Conservation (phyloP, 2,329 filamentous ascomycete species). For the Bipolaris cookei region DNA sequence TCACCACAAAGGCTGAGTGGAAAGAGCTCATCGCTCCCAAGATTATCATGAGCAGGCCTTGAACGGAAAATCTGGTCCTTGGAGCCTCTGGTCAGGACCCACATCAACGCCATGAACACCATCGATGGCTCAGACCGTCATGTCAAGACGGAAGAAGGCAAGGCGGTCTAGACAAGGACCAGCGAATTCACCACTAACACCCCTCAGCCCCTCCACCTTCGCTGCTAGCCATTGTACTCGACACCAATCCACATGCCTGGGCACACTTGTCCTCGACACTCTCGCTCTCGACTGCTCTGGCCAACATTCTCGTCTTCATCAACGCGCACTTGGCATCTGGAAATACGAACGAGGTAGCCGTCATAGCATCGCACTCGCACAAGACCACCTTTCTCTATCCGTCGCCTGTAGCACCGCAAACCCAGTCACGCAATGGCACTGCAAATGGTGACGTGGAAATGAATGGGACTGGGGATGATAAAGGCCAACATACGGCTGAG, state of each 20-base stretch:
- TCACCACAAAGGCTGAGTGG: background rate
- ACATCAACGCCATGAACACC: constrained; percentile 61
- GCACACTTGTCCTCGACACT: constrained; percentile 75
- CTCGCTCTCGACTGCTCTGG: constrained; percentile 81
- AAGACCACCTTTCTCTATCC: constrained; percentile 92
- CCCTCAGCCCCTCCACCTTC: constrained; percentile 69
- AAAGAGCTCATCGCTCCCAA: background rate
- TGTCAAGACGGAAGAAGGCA: constrained; percentile 47
- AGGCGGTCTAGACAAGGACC: background rate
- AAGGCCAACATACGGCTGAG: constrained; percentile 40
- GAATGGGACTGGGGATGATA: constrained; percentile 31
- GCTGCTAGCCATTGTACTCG: constrained; percentile 86
- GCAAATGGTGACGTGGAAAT: constrained; percentile 37
- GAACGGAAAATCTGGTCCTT: background rate
- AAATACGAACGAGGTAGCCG: constrained; percentile 88
- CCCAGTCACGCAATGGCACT: constrained; percentile 21
- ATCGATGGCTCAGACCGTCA: constrained; percentile 65
- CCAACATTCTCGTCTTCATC: constrained; percentile 92
- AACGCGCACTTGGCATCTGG: constrained; percentile 96
- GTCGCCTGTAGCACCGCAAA: constrained; percentile 45
- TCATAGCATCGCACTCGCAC: constrained; percentile 88
- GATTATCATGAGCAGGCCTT: background rate
- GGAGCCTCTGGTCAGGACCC: background rate
- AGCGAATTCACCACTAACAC: constrained; percentile 8
- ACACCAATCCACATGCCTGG: constrained; percentile 97